Evolutionary conservation across 2,329 filamentous ascomycete genomes (phyloP), one percentile per base, ranked within the genome.

Genomic region (Epichloe coenophiala): DNA sequence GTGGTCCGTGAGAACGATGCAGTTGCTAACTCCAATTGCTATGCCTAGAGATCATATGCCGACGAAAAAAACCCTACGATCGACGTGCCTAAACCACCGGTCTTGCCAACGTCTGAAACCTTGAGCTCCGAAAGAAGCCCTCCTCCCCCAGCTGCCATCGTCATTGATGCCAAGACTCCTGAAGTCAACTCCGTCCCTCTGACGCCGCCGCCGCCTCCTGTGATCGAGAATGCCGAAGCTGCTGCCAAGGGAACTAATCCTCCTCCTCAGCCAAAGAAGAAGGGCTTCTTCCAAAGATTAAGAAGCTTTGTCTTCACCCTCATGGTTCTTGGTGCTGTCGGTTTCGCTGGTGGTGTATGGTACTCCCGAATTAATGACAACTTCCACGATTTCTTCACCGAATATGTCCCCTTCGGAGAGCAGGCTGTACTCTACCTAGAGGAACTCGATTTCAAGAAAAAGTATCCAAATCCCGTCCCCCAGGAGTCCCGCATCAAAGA

Each of bases 331-430:
- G 82, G 86, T 27, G 80, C 81, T 5, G 68, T 94, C 43, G 83
- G 85, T 39, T 98, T 95, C 61, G 86, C 79, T 51, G 89, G 89
- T 57, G 89, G 91, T 58, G 83, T 96, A 50, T 95, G 86, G 75
- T 93, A 95, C 68, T 91, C 93, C 50, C 81, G 95, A 57, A 78
- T 93, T 68, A 95, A 85, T 63, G 93, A 98, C 74, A 95, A 88
- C 71, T 98, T 97, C 78, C 91, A 98, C 71, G 93, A 98, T 69
- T 93, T 96, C 74, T 98, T 98, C 71, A 97, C 90, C 61, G 90
- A 96, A 71, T 98, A 91, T 67, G 71, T 98, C 17, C 93, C 93
- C 21, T 95, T 86, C 59, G 93, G 90, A 61, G 93, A 98, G 71
- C 88, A 95, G 65, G 86, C 86, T 17, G 91, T 98, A 44, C 80